Conservation (phyloP, 164 flowering plant genomes). For the Vitis vinifera region ASM3070453v1 NC_081815.1:9306501-9307000, state of each 20-base stretch:
- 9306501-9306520: too few relatives aligned
- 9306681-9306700: constrained; percentile 59
- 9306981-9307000: constrained; percentile 31
- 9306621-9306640: constrained; percentile 59
- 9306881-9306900: constrained; percentile 63
- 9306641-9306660: constrained; percentile 62
- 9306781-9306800: constrained; percentile 45
- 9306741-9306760: constrained; percentile 31
- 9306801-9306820: constrained; percentile 54
- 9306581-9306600: constrained; percentile 90
- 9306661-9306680: constrained; percentile 59
- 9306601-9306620: constrained; percentile 69
- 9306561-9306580: constrained; percentile 42
- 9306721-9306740: constrained; percentile 36
- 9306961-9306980: constrained; percentile 60
- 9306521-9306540: too few relatives aligned
- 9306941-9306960: constrained; percentile 92
- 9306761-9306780: constrained; percentile 34
- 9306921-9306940: constrained; percentile 52
- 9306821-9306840: constrained; percentile 33
- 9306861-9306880: constrained; percentile 37
- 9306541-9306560: too few relatives aligned
- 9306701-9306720: constrained; percentile 56
- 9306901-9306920: constrained; percentile 84
- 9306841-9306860: constrained; percentile 42